Evolutionary conservation across 345 rosid species (phyloP).

Genomic region (Euphorbia lathyris): DNA sequence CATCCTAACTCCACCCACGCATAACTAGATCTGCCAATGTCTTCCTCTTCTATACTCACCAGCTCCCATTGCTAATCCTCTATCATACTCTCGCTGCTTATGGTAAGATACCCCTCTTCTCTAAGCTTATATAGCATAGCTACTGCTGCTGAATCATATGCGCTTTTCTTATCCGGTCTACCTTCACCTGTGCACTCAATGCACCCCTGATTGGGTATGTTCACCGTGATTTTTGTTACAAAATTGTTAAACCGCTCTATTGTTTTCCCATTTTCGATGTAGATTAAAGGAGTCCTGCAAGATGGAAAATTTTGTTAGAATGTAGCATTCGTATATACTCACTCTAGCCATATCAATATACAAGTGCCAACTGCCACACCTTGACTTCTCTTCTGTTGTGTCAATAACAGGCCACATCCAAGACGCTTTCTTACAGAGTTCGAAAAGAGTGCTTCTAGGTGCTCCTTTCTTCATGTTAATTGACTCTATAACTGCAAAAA

Average conservation of each 20-base stretch:
- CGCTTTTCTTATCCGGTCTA: constrained; percentile 79
- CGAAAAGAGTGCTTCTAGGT: constrained; percentile 60
- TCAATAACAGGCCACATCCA: constrained; percentile 71
- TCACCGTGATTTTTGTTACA: constrained; percentile 46
- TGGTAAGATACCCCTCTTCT: constrained; percentile 44
- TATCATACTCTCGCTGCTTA: constrained; percentile 6
- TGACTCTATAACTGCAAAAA: constrained; percentile 49
- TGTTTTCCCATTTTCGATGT: constrained; percentile 38
- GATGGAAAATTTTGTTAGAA: background rate
- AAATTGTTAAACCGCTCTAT: constrained; percentile 50
- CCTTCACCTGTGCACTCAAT: constrained; percentile 54
- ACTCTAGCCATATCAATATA: too few relatives aligned
- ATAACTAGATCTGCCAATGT: too few relatives aligned
- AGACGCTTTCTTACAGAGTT: constrained; percentile 67
- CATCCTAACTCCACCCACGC: too few relatives aligned
- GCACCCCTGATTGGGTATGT: constrained; percentile 45
- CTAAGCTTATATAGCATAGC: constrained; percentile 55
- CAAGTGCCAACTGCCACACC: constrained; percentile 27
- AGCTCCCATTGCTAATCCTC: too few relatives aligned
- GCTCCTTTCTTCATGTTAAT: constrained; percentile 75
- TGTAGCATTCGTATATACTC: too few relatives aligned
- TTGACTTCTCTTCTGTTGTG: constrained; percentile 48
- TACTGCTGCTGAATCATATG: constrained; percentile 73
- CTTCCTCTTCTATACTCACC: too few relatives aligned
- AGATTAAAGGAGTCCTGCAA: constrained; percentile 48